Percentiles rank a stretch among this genome's conserved stretches.
phyloP scores from a whole-genome alignment of 1,284 basidiomycete species.

The Athelia psychrophila region DNA sequence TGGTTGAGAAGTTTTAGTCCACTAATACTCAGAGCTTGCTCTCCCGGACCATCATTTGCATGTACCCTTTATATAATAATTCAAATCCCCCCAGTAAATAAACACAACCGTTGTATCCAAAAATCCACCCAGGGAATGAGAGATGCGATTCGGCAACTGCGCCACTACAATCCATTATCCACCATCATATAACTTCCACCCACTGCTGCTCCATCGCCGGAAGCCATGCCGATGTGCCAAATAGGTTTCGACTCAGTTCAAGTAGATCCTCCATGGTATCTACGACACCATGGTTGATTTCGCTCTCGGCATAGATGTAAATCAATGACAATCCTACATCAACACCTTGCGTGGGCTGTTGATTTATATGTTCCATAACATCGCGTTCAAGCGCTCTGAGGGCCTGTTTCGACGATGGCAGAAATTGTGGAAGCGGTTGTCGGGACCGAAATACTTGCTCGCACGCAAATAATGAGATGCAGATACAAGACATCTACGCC shows the following conservation, averaged over 20 bases:
- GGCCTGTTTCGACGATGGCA: conserved; percentile 45
- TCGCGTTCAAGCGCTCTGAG: conserved; percentile 32
- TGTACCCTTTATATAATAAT: too few relatives aligned
- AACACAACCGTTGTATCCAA: too few relatives aligned
- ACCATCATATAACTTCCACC: neutral
- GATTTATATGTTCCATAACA: conserved; percentile 34
- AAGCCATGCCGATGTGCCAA: conserved; percentile 45
- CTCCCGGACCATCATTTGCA: too few relatives aligned
- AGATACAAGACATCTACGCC: conserved; percentile 35
- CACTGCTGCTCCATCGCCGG: conserved; percentile 6
- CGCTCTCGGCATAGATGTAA: conserved; percentile 45
- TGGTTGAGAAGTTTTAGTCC: too few relatives aligned
- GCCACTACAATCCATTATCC: too few relatives aligned
- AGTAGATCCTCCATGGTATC: conserved; percentile 41
- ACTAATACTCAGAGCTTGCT: too few relatives aligned
- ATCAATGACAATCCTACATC: conserved; percentile 35
- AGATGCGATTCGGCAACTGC: too few relatives aligned
- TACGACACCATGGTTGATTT: conserved; percentile 40
- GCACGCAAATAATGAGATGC: conserved; percentile 45
- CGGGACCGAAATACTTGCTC: conserved; percentile 48
- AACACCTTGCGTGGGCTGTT: conserved; percentile 26
- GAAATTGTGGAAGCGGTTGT: conserved; percentile 48
- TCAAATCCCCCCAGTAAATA: too few relatives aligned
- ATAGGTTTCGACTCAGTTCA: conserved; percentile 37
- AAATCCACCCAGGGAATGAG: too few relatives aligned